Evolutionary conservation across 192 early-diverging fungal species (phyloP).

Genomic region (Mortierella claussenii): DNA sequence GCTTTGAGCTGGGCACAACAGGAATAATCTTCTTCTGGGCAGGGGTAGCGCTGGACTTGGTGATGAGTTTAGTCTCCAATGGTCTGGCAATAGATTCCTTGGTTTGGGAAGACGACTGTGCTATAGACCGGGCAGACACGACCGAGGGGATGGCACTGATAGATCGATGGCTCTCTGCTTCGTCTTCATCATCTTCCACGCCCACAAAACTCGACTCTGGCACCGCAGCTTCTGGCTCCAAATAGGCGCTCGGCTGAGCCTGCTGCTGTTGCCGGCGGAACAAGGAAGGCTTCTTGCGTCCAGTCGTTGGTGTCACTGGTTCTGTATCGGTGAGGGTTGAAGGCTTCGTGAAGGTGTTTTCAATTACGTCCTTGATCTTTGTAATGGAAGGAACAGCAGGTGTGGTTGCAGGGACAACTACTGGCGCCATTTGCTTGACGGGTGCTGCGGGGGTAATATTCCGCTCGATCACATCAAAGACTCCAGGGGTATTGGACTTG

Average conservation of each 20-base stretch:
- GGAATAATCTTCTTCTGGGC: conserved; percentile 9
- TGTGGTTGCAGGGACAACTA: neutral
- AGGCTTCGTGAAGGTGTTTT: conserved; percentile 41
- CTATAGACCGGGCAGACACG: neutral
- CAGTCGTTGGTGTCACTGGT: neutral
- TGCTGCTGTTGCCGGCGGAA: conserved; percentile 35
- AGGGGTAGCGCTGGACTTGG: neutral
- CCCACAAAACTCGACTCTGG: conserved; percentile 15
- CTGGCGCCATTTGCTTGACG: too few relatives aligned
- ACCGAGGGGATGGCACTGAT: conserved; percentile 1
- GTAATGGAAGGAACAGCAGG: neutral
- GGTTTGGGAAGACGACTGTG: too few relatives aligned
- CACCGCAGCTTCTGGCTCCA: conserved; percentile 37
- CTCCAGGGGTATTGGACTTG: conserved; percentile 1
- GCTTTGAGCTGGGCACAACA: conserved; percentile 19
- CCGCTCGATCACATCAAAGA: conserved; percentile 20
- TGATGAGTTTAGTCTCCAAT: neutral
- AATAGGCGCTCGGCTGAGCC: neutral
- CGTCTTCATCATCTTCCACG: neutral
- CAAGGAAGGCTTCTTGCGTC: conserved; percentile 27
- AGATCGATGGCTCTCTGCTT: conserved; percentile 1
- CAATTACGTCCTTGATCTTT: conserved; percentile 22
- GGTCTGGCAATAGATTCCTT: conserved; percentile 4
- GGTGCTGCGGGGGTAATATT: too few relatives aligned
- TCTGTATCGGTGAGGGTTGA: neutral